These are phyloP conservation scores for Fusarium sp. DNA, from an alignment of 2,329 filamentous ascomycete species.

Conservation along the genomic window DNA sequence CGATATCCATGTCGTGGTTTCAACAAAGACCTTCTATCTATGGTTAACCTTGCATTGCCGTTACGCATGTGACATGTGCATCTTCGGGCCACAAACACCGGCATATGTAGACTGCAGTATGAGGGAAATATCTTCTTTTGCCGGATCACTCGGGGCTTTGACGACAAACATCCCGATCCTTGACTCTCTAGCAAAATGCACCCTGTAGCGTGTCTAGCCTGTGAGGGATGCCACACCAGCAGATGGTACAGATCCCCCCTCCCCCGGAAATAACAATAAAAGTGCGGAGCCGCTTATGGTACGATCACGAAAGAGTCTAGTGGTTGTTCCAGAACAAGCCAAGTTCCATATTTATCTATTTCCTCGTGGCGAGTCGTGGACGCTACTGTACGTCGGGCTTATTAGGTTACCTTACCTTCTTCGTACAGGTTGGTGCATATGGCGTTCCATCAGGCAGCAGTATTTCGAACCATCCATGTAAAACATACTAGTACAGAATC, in stretches of 20 bases:
- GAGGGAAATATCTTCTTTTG: not conserved
- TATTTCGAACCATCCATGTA: conserved; percentile 14
- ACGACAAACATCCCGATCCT: conserved; percentile 4
- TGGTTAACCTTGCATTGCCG: conserved; percentile 8
- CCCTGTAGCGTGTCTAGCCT: too few species aligned
- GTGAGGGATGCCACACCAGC: not conserved
- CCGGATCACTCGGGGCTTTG: conserved; percentile 13
- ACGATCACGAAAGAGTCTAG: conserved; percentile 2
- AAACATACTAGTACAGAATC: conserved; percentile 23
- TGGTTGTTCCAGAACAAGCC: conserved; percentile 10
- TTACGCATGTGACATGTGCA: conserved; percentile 15
- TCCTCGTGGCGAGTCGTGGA: not conserved
- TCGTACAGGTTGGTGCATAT: not conserved
- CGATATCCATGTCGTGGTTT: conserved; percentile 1
- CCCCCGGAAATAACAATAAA: conserved; percentile 18
- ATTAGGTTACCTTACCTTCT: not conserved
- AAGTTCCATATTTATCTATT: not conserved
- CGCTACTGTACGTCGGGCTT: conserved; percentile 15
- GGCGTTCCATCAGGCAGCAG: conserved; percentile 31
- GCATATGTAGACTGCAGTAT: not conserved
- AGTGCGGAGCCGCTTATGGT: conserved; percentile 24
- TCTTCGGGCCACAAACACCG: not conserved
- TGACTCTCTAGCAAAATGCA: not conserved
- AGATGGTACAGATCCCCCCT: not conserved
- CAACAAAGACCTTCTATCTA: conserved; percentile 26